Base-by-base conservation (phyloP, 176 grass and related monocot genomes). In the Zea mays region DNA sequence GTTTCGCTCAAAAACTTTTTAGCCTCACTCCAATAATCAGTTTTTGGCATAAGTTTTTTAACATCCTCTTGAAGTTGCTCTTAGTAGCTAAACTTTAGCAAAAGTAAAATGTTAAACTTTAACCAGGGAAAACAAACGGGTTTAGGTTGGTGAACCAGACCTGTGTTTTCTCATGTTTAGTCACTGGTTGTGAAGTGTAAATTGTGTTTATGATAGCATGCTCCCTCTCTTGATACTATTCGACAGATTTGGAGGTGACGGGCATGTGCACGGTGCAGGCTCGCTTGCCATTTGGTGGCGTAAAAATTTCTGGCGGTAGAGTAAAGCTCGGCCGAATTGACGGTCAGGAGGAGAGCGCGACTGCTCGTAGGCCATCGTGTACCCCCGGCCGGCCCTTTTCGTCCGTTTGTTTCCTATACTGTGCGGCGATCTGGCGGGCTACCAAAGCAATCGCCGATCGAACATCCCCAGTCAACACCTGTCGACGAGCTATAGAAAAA, bases 221-320 rank as follows among this genome's bases (percentile, higher is more conserved):
- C 59, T 42, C n/a, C 33, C 49, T 79, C 3, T 74, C 61, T 5
- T 20, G 52, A 40, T 57, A 37, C 5, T 37, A 33, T 45, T 51
- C 1, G 17, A 8, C 65, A 46, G 45, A 38, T 55, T 64, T 64
- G 67, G 74, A 64, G 36, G 15, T 35, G 51, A 64, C 34, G 73
- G 67, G 45, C 67, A n/a, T 35, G 74, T 65, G 37, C 44, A 45
- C 67, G 61, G 76, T 58, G 5, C 76, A 79, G 60, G 10, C 33
- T 85, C 41, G 70, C 79, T 66, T 41, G 61, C 17, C 55, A 14
- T 13, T 50, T 42, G 36, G 4, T 3, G 4, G 38, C 67, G 58
- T 65, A 67, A 45, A 56, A 39, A 36, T 71, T 19, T 51, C 36
- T 42, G 43, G 74, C 19, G 36, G 45, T 15, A 1, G 13, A 17